Evolutionary conservation across 2,329 filamentous ascomycete species (phyloP).

Genomic region (Verticillium klebahnii): DNA sequence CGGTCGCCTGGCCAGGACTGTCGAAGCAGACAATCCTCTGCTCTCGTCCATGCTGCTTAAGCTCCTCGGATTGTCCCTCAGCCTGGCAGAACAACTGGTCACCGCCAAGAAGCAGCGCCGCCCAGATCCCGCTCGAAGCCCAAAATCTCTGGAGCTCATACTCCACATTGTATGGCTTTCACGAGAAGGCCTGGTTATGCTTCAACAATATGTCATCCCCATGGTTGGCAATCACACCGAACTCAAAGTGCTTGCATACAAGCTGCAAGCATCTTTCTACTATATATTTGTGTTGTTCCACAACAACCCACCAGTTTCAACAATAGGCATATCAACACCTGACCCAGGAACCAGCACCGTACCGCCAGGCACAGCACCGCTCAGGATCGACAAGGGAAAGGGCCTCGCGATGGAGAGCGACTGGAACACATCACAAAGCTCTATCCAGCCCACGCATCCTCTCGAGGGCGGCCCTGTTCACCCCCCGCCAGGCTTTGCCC

Average conservation of each 20-base stretch:
- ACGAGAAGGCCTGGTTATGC: conserved; percentile 80
- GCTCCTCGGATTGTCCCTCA: conserved; percentile 83
- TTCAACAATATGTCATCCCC: conserved; percentile 84
- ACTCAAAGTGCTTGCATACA: conserved; percentile 84
- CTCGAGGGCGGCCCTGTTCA: conserved; percentile 56
- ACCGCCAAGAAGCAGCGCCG: conserved; percentile 78
- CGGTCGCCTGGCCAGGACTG: conserved; percentile 78
- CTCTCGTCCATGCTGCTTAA: conserved; percentile 83
- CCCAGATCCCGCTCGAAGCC: conserved; percentile 73
- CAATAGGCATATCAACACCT: conserved; percentile 48
- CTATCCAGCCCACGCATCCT: conserved; percentile 42
- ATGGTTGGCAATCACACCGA: conserved; percentile 75
- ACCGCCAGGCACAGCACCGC: conserved; percentile 19
- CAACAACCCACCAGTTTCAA: conserved; percentile 75
- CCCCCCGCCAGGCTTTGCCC: conserved; percentile 50
- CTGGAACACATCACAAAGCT: conserved; percentile 35
- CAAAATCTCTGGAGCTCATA: conserved; percentile 77
- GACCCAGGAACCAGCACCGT: conserved; percentile 32
- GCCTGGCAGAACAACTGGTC: conserved; percentile 79
- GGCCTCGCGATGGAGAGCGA: conserved; percentile 40
- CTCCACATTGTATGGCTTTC: conserved; percentile 92
- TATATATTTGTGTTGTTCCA: conserved; percentile 97
- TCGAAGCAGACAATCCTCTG: conserved; percentile 71
- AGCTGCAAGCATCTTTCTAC: conserved; percentile 89
- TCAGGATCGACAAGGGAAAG: conserved; percentile 43